Conservation (phyloP, 2,329 filamentous ascomycete species). For the Malbranchea cinnamomea region DNA sequence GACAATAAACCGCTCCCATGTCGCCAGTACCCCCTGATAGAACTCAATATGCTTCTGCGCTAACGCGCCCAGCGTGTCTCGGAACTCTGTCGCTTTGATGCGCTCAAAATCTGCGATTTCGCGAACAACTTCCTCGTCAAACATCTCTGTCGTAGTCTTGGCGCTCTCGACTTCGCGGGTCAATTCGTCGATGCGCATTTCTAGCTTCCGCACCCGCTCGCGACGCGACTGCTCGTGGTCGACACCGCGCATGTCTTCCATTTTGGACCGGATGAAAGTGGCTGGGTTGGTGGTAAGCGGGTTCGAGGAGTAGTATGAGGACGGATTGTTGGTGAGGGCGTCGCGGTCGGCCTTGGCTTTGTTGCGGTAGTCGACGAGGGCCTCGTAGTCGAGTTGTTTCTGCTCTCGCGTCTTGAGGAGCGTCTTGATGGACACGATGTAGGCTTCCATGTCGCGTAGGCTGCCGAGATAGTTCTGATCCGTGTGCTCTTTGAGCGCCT, state of each 20-base stretch:
- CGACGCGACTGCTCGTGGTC: slow-evolving; percentile 86
- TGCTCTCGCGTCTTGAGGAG: slow-evolving; percentile 88
- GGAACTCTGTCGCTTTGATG: slow-evolving; percentile 90
- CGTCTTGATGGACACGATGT: slow-evolving; percentile 71
- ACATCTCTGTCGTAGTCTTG: slow-evolving; percentile 75
- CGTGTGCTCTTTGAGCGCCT: slow-evolving; percentile 71
- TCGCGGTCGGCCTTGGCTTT: slow-evolving; percentile 83
- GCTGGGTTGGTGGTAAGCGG: slow-evolving; percentile 50
- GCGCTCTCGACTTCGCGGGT: slow-evolving; percentile 79
- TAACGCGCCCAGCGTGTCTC: slow-evolving; percentile 66
- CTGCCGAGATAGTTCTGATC: slow-evolving; percentile 92
- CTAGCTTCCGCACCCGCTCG: slow-evolving; percentile 76
- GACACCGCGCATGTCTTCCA: slow-evolving; percentile 91
- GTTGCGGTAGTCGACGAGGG: slow-evolving; percentile 85
- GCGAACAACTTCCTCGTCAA: slow-evolving; percentile 89
- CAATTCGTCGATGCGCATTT: slow-evolving; percentile 82
- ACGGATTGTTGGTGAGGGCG: slow-evolving; percentile 50
- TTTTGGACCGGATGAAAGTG: slow-evolving; percentile 79
- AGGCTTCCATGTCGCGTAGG: slow-evolving; percentile 88
- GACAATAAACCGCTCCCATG: slow-evolving; percentile 80
- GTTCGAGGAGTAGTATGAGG: slow-evolving; percentile 41
- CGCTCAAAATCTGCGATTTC: slow-evolving; percentile 90
- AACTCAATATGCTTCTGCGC: slow-evolving; percentile 79
- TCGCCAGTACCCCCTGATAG: slow-evolving; percentile 62
- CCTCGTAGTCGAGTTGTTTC: slow-evolving; percentile 96